Percentiles rank a stretch among this genome's conserved stretches.
Conservation (phyloP, 2,329 filamentous ascomycete genomes). For the Aquanectria penicillioides region DNA sequence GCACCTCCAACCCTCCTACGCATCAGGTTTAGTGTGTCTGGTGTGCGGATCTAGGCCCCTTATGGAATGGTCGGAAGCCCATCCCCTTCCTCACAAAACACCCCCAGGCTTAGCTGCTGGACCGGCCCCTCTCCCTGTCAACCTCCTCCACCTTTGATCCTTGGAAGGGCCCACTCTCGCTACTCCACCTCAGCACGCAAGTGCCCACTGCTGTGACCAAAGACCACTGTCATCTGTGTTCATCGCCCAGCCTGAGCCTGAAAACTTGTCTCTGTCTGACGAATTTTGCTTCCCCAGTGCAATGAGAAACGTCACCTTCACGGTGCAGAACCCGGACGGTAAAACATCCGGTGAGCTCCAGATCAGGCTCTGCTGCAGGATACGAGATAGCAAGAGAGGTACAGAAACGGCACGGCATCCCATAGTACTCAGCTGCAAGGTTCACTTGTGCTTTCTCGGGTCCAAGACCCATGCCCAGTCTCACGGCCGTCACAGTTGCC, state of each 20-base stretch:
- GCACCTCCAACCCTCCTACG: conserved; percentile 19
- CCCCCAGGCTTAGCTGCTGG: background rate
- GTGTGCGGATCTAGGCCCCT: background rate
- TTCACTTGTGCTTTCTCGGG: background rate
- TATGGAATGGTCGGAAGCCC: conserved; percentile 14
- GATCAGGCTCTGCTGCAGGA: background rate
- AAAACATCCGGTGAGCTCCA: background rate
- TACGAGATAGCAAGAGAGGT: background rate
- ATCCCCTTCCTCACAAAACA: background rate
- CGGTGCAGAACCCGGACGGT: background rate
- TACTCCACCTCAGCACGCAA: conserved; percentile 14
- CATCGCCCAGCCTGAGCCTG: conserved; percentile 14
- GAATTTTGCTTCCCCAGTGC: conserved; percentile 9
- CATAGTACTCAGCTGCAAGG: conserved; percentile 14
- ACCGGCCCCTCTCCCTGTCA: conserved; percentile 7
- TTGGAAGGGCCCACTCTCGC: conserved; percentile 7
- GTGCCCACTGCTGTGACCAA: conserved; percentile 9
- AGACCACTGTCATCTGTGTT: conserved; percentile 22
- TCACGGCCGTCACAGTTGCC: background rate
- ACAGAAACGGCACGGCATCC: conserved; percentile 9
- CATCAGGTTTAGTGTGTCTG: conserved; percentile 23
- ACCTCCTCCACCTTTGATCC: conserved; percentile 5
- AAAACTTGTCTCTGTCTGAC: conserved; percentile 17
- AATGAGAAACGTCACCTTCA: conserved; percentile 1
- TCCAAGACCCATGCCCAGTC: conserved; percentile 11